A percentile compares a stretch with the other conserved stretches of the same genome.
phyloP scores from a whole-genome alignment of 192 early-diverging fungal species.

The Umbelopsis sp. region DNA sequence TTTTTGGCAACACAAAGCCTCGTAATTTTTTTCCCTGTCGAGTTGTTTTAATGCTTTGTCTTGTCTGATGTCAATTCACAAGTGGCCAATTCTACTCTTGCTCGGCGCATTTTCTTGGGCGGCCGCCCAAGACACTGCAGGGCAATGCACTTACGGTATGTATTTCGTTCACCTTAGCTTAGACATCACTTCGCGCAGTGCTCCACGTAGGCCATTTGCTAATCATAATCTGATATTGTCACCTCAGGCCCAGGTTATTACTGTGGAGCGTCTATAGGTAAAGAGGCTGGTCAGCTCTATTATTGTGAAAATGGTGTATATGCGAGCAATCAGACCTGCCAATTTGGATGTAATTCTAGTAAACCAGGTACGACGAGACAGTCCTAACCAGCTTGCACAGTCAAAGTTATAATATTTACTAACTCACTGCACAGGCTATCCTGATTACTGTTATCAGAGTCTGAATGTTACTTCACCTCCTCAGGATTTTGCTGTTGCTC shows the following conservation, averaged over 20 bases:
- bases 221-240: not conserved
- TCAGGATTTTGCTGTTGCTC: not conserved
- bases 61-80: not conserved
- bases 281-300: slow-evolving; percentile 9
- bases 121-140: not conserved
- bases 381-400: not conserved
- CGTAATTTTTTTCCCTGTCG: not conserved
- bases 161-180: not conserved
- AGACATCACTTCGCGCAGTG: not conserved
- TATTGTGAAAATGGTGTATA: slow-evolving; percentile 5
- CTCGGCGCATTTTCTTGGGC: not conserved
- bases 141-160: slow-evolving; percentile 12
- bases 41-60: not conserved
- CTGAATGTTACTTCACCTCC: not conserved
- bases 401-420: not conserved
- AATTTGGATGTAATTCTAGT: not conserved
- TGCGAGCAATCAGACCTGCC: not conserved
- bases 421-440: not conserved
- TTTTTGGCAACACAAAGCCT: not conserved
- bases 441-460: slow-evolving; percentile 10
- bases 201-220: not conserved
- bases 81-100: slow-evolving; percentile 1
- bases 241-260: slow-evolving; percentile 6
- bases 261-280: slow-evolving; percentile 1
- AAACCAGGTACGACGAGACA: slow-evolving; percentile 1